phyloP scores from a whole-genome alignment of 352 stramenopile species.

The Elongisporangium anandrum region DNA sequence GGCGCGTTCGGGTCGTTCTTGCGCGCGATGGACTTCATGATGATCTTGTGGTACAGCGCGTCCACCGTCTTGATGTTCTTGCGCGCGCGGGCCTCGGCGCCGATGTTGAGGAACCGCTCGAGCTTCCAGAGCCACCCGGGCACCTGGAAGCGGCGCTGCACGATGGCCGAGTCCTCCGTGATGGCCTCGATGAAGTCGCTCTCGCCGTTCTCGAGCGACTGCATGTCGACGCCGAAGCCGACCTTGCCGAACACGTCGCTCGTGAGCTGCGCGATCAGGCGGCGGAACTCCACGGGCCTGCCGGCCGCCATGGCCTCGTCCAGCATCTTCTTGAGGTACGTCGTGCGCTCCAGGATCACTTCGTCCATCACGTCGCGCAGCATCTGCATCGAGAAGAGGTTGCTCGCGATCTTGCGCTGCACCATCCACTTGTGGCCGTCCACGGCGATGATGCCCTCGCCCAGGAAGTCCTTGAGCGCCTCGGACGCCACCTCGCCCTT shows the following conservation, averaged over 20 bases:
- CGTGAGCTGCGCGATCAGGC: conserved; percentile 47
- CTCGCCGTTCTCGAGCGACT: conserved; percentile 20
- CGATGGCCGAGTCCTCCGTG: conserved; percentile 24
- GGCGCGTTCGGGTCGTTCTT: conserved; percentile 7
- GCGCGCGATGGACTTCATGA: conserved; percentile 22
- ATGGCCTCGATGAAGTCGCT: conserved; percentile 46
- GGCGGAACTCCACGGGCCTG: conserved; percentile 25
- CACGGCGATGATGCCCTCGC: conserved; percentile 59
- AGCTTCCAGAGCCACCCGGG: conserved; percentile 46
- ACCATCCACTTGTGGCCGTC: conserved; percentile 49
- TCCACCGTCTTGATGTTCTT: conserved; percentile 31
- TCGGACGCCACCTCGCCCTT: conserved; percentile 35
- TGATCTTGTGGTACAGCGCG: conserved; percentile 23
- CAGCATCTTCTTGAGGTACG: conserved; percentile 21
- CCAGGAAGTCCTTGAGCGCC: conserved; percentile 50
- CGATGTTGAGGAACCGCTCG: conserved; percentile 31
- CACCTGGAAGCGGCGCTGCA: conserved; percentile 33
- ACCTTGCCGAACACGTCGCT: conserved; percentile 74
- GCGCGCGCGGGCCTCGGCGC: conserved; percentile 22
- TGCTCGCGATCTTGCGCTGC: conserved; percentile 77
- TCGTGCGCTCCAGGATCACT: conserved; percentile 20
- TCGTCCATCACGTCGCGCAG: conserved; percentile 43
- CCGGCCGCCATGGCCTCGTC: conserved; percentile 2
- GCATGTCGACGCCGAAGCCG: conserved; percentile 62
- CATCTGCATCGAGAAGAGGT: conserved; percentile 79